Percentiles rank a stretch among this genome's conserved stretches.
Evolutionary conservation across 768 basidiomycete species (phyloP).

Genomic region (Terana coerulea): DNA sequence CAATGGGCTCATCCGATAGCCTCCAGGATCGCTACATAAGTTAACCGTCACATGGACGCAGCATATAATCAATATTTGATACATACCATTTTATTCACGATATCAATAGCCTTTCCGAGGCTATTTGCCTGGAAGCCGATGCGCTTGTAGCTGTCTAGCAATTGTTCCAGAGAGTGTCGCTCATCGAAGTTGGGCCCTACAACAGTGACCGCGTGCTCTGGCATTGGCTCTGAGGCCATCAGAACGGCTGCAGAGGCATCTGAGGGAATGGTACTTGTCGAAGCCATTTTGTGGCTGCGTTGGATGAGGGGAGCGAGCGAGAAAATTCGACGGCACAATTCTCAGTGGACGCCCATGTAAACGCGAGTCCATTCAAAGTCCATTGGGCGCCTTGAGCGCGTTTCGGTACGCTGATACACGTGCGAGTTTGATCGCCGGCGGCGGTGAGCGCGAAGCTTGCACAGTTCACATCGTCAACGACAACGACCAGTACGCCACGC

Average conservation of each 20-base stretch:
- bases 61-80: not conserved
- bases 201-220: conserved; percentile 63
- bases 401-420: conserved; percentile 18
- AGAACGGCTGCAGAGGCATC: conserved; percentile 74
- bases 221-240: conserved; percentile 68
- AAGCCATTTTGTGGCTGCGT: conserved; percentile 9
- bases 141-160: conserved; percentile 77
- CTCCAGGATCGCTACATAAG: conserved; percentile 74
- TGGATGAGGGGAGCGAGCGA: not conserved
- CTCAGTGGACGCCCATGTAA: conserved; percentile 4
- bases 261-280: conserved; percentile 39
- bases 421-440: conserved; percentile 6
- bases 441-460: not conserved
- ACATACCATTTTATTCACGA: conserved; percentile 90
- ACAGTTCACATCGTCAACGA: conserved; percentile 9
- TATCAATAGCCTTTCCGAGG: conserved; percentile 80
- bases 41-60: not conserved
- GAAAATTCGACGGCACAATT: not conserved
- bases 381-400: conserved; percentile 12
- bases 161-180: conserved; percentile 56
- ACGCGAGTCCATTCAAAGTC: not conserved
- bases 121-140: conserved; percentile 99
- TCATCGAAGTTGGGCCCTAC: conserved; percentile 85
- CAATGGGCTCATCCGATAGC: conserved; percentile 77
- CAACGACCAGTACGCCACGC: conserved; percentile 4